phyloP scores from a whole-genome alignment of 1,284 basidiomycete genomes.

The Thecaphora thlaspeos region DNA sequence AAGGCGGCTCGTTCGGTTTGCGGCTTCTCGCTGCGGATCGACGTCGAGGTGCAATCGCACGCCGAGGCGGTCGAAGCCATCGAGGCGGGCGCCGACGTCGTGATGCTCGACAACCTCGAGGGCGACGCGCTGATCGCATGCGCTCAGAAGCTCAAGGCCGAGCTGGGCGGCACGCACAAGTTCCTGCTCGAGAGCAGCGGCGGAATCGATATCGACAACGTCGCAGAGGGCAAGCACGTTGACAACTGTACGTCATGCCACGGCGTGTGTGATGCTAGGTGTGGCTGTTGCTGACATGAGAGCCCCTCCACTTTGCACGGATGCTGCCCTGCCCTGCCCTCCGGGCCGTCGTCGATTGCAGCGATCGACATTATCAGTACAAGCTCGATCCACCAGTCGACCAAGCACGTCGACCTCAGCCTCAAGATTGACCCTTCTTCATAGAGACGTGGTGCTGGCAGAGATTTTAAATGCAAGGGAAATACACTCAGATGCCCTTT shows the following conservation, averaged over 20 bases:
- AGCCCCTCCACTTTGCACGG: too few species aligned
- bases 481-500: too few species aligned
- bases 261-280: too few species aligned
- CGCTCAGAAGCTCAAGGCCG: conserved; percentile 36
- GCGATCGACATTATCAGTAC: conserved; percentile 56
- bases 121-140: conserved; percentile 44
- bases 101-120: conserved; percentile 79
- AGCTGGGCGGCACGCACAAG: conserved; percentile 15
- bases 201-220: conserved; percentile 50
- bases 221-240: conserved; percentile 41
- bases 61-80: conserved; percentile 93
- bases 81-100: conserved; percentile 88
- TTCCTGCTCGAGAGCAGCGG: conserved; percentile 54
- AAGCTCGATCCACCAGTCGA: conserved; percentile 53
- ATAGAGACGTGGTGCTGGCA: conserved; percentile 9
- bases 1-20: conserved; percentile 80
- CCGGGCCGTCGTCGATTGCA: neutral
- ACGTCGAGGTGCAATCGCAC: conserved; percentile 88
- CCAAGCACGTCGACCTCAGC: conserved; percentile 55
- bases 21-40: conserved; percentile 87
- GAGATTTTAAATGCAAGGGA: too few species aligned
- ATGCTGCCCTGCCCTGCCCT: too few species aligned
- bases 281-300: too few species aligned
- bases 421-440: conserved; percentile 53
- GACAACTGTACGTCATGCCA: conserved; percentile 23